Base-by-base conservation (phyloP, 306 rosid species). In the Herpetospermum pedunculosum region DNA sequence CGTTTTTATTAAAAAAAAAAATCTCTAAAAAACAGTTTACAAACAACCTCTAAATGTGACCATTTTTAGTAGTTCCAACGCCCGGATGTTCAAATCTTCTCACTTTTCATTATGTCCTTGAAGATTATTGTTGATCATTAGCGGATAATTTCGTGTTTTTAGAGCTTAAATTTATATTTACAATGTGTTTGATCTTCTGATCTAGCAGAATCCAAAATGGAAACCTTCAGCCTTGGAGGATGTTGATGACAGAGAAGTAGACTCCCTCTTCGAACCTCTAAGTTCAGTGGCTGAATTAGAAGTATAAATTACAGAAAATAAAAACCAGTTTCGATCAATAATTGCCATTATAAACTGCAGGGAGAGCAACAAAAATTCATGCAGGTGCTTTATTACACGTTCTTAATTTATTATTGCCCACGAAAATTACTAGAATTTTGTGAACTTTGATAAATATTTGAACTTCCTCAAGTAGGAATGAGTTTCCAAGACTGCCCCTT, bases 161-260 rank as follows among this genome's bases (percentile, higher is more conserved):
- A 34, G 29, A 63, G 48, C n/a, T 63, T 34, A 63, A n/a, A 38
- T 38, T 65, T n/a, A 12, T 44, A 21, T 11, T 65, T 3, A 34
- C 26, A 60, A 41, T 41, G 2, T 16, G 6, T 46, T 44, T 26
- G 54, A 44, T 25, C 2, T 25, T 54, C 12, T 32, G 52, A 57
- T 32, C 38, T 19, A 70, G 86, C 96, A 95, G 99, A 91, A 88
- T 75, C 99, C 97, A 0, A 84, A 83, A 70, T 95, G 99, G 99
- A 75, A 89, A 77, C 99, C 97, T 18, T 48, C 91, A 38, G 81
- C 79, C 9, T 74, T 91, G 82, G 89, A 88, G 78, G 97, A 89
- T 74, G 86, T 95, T 72, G 83, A 85, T 77, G 69, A 73, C 1
- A 80, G 50, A 26, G 92, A 89, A 82, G 86, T 88, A 72, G 90